Conservation (phyloP, 768 basidiomycete genomes). For the Leccinum imitatum region DNA sequence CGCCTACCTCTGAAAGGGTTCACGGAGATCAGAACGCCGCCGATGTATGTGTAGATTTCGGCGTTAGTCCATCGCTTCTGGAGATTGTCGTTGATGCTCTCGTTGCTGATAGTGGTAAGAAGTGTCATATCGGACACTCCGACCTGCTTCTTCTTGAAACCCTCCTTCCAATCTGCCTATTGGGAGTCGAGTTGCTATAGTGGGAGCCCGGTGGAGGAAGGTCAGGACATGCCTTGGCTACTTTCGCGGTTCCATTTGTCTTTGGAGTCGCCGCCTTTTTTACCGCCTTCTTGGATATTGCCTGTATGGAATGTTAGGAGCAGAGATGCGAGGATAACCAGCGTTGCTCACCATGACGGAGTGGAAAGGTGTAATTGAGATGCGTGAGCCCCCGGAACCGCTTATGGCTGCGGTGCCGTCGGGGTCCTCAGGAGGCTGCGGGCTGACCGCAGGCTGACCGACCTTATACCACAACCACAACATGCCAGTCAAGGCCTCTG, state of each 20-base stretch:
- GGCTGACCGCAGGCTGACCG: not conserved
- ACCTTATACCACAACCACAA: not conserved
- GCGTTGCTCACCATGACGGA: conserved; percentile 24
- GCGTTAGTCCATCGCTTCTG: conserved; percentile 93
- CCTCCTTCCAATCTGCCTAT: conserved; percentile 99
- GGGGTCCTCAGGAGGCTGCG: conserved; percentile 29
- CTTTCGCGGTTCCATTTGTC: conserved; percentile 51
- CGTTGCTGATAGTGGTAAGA: conserved; percentile 94
- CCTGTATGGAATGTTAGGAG: conserved; percentile 42
- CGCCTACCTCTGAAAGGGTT: conserved; percentile 88
- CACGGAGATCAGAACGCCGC: conserved; percentile 97
- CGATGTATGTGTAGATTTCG: conserved; percentile 99
- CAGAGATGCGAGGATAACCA: not conserved
- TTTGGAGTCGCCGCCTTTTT: conserved; percentile 75
- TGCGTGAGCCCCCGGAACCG: conserved; percentile 14
- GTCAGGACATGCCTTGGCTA: conserved; percentile 65
- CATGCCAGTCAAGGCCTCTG: conserved; percentile 56
- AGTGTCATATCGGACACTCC: conserved; percentile 99
- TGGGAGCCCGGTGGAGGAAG: conserved; percentile 1
- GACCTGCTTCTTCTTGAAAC: conserved; percentile 99
- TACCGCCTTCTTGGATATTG: conserved; percentile 86
- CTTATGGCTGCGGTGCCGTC: conserved; percentile 1
- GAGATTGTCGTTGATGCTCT: conserved; percentile 95
- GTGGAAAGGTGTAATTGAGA: not conserved
- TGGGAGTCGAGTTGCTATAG: conserved; percentile 8